Evolutionary conservation across 176 grass and related monocot genomes (phyloP).

Genomic region (Thalia dealbata): DNA sequence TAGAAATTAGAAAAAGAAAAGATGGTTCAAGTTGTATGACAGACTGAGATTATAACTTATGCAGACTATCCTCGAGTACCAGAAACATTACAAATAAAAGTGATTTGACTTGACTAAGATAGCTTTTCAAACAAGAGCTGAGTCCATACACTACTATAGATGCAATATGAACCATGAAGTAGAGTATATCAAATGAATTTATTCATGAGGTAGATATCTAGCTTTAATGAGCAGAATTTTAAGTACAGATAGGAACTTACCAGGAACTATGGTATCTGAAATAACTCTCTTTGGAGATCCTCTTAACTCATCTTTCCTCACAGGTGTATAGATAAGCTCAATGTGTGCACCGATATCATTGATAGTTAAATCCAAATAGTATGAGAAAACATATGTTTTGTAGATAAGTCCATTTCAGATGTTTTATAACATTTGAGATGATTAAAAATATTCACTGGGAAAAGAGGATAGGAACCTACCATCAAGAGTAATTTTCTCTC

Average conservation of each 20-base stretch:
- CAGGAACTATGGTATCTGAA: constrained; percentile 70
- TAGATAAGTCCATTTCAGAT: constrained; percentile 7
- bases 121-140: not conserved
- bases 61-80: not conserved
- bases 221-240: not conserved
- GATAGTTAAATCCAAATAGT: constrained; percentile 70
- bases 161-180: too few relatives aligned
- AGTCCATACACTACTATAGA: not conserved
- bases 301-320: constrained; percentile 57
- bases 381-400: constrained; percentile 18
- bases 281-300: constrained; percentile 49
- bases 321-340: constrained; percentile 68
- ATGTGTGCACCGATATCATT: constrained; percentile 50
- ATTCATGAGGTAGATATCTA: not conserved
- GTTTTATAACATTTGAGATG: constrained; percentile 1
- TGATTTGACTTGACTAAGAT: too few relatives aligned
- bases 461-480: constrained; percentile 36
- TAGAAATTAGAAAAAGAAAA: not conserved
- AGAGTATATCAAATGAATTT: not conserved
- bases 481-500: constrained; percentile 47
- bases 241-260: constrained; percentile 37
- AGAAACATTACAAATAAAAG: not conserved
- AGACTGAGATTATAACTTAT: not conserved
- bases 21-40: not conserved
- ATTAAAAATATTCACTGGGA: constrained; percentile 17